These are phyloP conservation scores for Nissolia schottii DNA, from an alignment of 306 rosid genomes.

Conservation along the genomic window DNA sequence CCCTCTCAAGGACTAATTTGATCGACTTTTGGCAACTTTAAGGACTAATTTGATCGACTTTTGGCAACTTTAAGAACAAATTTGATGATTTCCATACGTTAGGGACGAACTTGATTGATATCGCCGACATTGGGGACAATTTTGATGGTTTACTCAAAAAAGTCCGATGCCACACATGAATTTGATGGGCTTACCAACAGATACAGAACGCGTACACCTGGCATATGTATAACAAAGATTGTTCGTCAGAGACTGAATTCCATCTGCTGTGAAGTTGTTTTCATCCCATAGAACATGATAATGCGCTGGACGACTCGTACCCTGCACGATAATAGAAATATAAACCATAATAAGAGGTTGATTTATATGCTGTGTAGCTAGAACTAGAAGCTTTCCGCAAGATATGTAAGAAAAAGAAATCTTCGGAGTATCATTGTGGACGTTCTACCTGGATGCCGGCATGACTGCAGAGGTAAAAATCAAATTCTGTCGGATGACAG, in stretches of 20 bases:
- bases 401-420: background rate
- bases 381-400: background rate
- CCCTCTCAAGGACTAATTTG: too few relatives aligned
- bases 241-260: slow-evolving; percentile 73
- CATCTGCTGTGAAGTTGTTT: slow-evolving; percentile 88
- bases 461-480: slow-evolving; percentile 89
- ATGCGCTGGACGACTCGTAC: slow-evolving; percentile 97
- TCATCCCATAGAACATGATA: slow-evolving; percentile 97
- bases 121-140: too few relatives aligned
- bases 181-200: slow-evolving; percentile 63
- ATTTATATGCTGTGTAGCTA: background rate
- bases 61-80: too few relatives aligned
- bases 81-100: too few relatives aligned
- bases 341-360: background rate
- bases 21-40: too few relatives aligned
- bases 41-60: too few relatives aligned
- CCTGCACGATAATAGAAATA: slow-evolving; percentile 43
- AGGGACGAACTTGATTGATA: too few relatives aligned
- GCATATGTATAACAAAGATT: slow-evolving; percentile 97
- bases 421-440: background rate
- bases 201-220: slow-evolving; percentile 91
- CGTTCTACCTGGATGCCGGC: slow-evolving; percentile 86
- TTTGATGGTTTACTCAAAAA: too few relatives aligned
- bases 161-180: background rate
- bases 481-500: slow-evolving; percentile 96